A percentile compares a stretch with the other conserved stretches of the same genome.
phyloP scores from a whole-genome alignment of 805 yeast genomes.

The Cyberlindnera xylosilytica region DNA sequence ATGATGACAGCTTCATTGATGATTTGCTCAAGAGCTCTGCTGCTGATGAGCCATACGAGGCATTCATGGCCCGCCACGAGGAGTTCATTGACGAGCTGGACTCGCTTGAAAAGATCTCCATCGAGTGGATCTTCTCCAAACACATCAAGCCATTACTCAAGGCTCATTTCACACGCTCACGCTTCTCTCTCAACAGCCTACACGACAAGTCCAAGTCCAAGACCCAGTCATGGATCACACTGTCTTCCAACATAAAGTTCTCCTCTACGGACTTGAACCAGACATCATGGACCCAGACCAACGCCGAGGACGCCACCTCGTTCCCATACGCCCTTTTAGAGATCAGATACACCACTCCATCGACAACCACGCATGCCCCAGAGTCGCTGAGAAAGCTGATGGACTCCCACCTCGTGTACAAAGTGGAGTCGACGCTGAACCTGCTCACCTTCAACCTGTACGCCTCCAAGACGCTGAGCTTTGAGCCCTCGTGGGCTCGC shows the following conservation, averaged over 20 bases:
- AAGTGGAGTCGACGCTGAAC: slow-evolving; percentile 40
- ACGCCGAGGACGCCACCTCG: background rate
- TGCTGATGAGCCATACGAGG: slow-evolving; percentile 12
- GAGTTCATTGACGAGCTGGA: slow-evolving; percentile 13
- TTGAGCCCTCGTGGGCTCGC: slow-evolving; percentile 38
- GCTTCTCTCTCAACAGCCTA: slow-evolving; percentile 18
- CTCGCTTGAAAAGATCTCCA: slow-evolving; percentile 26
- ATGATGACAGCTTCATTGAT: slow-evolving; percentile 11
- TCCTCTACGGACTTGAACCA: slow-evolving; percentile 11
- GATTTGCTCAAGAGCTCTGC: slow-evolving; percentile 15
- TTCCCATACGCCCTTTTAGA: slow-evolving; percentile 52
- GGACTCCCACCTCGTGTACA: slow-evolving; percentile 46
- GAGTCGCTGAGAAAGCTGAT: slow-evolving; percentile 35
- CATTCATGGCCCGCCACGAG: slow-evolving; percentile 10
- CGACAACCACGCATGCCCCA: slow-evolving; percentile 23
- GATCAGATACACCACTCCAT: slow-evolving; percentile 41
- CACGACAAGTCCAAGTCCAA: slow-evolving; percentile 6
- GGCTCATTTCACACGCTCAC: slow-evolving; percentile 15
- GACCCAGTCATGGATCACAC: slow-evolving; percentile 23
- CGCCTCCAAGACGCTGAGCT: slow-evolving; percentile 29
- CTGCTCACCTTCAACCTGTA: slow-evolving; percentile 29
- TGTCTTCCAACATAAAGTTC: slow-evolving; percentile 23
- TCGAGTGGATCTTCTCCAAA: slow-evolving; percentile 28
- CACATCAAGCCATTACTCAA: slow-evolving; percentile 25
- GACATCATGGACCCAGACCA: slow-evolving; percentile 12